Conservation (phyloP, 1,284 basidiomycete genomes). For the Xerocomus cyaneibrunnescens region DNA sequence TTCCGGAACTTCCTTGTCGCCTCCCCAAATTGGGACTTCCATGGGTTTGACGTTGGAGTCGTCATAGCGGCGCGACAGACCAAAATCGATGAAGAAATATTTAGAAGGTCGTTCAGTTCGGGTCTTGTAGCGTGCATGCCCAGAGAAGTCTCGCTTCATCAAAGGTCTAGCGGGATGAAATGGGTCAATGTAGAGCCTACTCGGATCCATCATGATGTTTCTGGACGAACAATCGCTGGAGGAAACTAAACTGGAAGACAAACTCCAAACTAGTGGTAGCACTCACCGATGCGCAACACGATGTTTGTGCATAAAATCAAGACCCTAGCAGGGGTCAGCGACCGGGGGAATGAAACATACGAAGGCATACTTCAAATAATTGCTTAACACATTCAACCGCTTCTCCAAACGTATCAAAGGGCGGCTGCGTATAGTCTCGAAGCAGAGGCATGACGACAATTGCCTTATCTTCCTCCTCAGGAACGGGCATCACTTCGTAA, state of each 20-base stretch:
- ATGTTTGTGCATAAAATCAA: slow-evolving; percentile 9
- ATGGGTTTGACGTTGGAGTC: slow-evolving; percentile 9
- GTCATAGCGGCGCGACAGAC: slow-evolving; percentile 34
- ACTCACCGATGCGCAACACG: slow-evolving; percentile 23
- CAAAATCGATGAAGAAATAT: slow-evolving; percentile 44
- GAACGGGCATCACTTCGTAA: slow-evolving; percentile 16
- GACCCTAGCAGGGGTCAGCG: slow-evolving; percentile 17
- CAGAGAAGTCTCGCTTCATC: slow-evolving; percentile 22
- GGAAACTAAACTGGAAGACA: not conserved
- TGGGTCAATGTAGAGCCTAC: slow-evolving; percentile 26
- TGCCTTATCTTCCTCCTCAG: slow-evolving; percentile 7
- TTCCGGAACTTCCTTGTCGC: slow-evolving; percentile 26
- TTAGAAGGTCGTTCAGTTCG: slow-evolving; percentile 34
- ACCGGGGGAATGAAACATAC: fast-evolving
- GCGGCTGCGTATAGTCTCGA: slow-evolving; percentile 17
- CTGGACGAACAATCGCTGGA: slow-evolving; percentile 17
- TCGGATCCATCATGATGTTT: slow-evolving; percentile 41
- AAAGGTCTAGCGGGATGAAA: slow-evolving; percentile 25
- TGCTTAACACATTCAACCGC: slow-evolving; percentile 36
- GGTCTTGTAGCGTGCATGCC: slow-evolving; percentile 18
- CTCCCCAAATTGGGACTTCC: slow-evolving; percentile 11
- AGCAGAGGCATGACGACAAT: slow-evolving; percentile 38
- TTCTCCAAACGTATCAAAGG: slow-evolving; percentile 37
- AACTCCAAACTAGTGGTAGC: fast-evolving
- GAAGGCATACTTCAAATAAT: slow-evolving; percentile 36